phyloP scores from a whole-genome alignment of 2,329 filamentous ascomycete genomes.

The Cryphonectria naterciae region DNA sequence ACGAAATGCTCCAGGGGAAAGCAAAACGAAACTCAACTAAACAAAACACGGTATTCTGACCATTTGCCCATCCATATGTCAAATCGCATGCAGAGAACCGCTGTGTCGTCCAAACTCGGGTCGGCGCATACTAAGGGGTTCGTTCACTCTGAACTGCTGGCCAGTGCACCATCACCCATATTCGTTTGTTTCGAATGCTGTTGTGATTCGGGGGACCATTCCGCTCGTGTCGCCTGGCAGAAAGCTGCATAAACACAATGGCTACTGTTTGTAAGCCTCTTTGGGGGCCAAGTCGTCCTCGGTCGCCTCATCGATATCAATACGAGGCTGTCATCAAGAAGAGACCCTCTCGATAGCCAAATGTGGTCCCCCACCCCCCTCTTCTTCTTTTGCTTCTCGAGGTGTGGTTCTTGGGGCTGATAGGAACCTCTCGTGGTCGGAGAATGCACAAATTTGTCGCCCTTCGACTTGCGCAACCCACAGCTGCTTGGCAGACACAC shows the following conservation, averaged over 20 bases:
- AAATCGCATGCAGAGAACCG: neutral
- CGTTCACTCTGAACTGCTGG: neutral
- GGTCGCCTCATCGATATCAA: constrained; percentile 1
- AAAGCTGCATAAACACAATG: neutral
- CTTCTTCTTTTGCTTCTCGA: neutral
- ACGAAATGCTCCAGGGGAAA: neutral
- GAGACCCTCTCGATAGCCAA: neutral
- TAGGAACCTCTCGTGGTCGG: constrained; percentile 1
- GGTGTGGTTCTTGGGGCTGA: neutral
- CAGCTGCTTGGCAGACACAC: neutral
- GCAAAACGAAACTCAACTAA: no score
- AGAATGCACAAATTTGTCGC: constrained; percentile 1
- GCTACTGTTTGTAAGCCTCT: neutral
- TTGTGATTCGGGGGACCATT: neutral
- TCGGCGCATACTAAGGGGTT: neutral
- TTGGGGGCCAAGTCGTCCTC: neutral
- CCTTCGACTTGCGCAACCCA: neutral
- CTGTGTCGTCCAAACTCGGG: neutral
- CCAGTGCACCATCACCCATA: neutral
- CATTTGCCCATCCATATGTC: neutral
- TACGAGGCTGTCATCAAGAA: constrained; percentile 7
- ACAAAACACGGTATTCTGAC: neutral
- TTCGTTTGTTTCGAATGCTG: neutral
- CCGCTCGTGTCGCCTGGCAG: neutral
- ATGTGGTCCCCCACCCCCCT: neutral